Evolutionary conservation across 2,329 filamentous ascomycete species (phyloP).

Genomic region (Neonectria magnoliae): DNA sequence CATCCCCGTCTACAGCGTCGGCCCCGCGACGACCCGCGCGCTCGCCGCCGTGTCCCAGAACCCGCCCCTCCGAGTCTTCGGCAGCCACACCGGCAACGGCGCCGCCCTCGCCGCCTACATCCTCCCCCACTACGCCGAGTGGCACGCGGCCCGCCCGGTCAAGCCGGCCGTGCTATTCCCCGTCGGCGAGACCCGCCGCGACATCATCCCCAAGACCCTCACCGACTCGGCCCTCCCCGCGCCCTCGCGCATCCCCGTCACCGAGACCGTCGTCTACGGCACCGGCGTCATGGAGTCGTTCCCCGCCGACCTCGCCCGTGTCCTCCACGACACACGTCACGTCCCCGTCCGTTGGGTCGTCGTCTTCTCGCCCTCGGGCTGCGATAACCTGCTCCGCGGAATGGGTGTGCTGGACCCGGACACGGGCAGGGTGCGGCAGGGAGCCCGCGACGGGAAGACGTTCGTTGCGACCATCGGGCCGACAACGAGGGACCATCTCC

Average conservation of each 20-base stretch:
- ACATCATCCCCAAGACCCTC: conserved; percentile 87
- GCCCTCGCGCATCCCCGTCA: conserved; percentile 69
- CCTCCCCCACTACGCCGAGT: conserved; percentile 75
- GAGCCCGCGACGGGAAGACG: conserved; percentile 55
- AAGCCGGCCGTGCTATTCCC: conserved; percentile 82
- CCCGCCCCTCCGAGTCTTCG: conserved; percentile 72
- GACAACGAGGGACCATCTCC: conserved; percentile 83
- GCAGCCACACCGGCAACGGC: conserved; percentile 85
- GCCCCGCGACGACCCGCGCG: conserved; percentile 81
- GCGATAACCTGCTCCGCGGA: conserved; percentile 66
- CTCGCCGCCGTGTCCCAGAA: conserved; percentile 65
- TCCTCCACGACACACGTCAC: conserved; percentile 58
- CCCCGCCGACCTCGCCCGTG: conserved; percentile 67
- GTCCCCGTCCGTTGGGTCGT: conserved; percentile 73
- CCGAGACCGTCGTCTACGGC: conserved; percentile 87
- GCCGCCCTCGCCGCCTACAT: conserved; percentile 83
- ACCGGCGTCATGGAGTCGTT: conserved; percentile 87
- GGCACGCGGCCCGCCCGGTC: conserved; percentile 53
- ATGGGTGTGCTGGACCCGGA: conserved; percentile 62
- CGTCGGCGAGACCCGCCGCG: conserved; percentile 88
- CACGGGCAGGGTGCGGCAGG: conserved; percentile 52
- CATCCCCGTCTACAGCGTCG: conserved; percentile 79
- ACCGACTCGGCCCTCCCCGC: conserved; percentile 64
- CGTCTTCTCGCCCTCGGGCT: conserved; percentile 76
- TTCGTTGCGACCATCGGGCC: conserved; percentile 91